These are phyloP conservation scores for Diplodia scrobiculata DNA, from an alignment of 2,329 filamentous ascomycete species.

Conservation along the genomic window DNA sequence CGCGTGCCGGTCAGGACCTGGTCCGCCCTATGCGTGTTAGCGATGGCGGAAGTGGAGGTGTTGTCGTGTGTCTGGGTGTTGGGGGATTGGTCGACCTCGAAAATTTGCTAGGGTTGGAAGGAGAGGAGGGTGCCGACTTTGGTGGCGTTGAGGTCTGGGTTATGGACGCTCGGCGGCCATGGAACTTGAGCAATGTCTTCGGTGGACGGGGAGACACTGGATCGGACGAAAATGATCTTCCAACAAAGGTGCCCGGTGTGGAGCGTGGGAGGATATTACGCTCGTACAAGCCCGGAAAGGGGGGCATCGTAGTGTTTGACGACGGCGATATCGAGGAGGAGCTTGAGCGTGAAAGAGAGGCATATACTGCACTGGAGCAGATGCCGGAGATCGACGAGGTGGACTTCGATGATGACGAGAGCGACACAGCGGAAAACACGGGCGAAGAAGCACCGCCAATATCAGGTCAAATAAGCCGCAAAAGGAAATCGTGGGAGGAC, in stretches of 20 bases:
- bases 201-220: conserved; percentile 55
- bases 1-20: conserved; percentile 74
- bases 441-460: conserved; percentile 37
- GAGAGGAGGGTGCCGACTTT: conserved; percentile 66
- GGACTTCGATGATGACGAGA: conserved; percentile 63
- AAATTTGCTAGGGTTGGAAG: conserved; percentile 74
- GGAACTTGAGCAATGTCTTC: conserved; percentile 94
- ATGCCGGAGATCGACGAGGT: conserved; percentile 88
- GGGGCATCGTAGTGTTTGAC: conserved; percentile 91
- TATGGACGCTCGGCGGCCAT: conserved; percentile 85
- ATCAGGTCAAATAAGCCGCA: conserved; percentile 44
- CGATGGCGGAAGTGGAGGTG: conserved; percentile 79
- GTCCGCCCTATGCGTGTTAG: conserved; percentile 84
- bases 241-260: conserved; percentile 59
- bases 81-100: conserved; percentile 89
- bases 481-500: conserved; percentile 51
- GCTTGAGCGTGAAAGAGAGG: conserved; percentile 70
- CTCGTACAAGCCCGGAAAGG: conserved; percentile 73
- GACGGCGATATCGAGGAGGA: conserved; percentile 93
- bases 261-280: conserved; percentile 70
- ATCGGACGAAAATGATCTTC: conserved; percentile 35
- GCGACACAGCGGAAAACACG: conserved; percentile 51
- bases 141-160: conserved; percentile 94
- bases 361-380: conserved; percentile 80
- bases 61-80: conserved; percentile 89